Evolutionary conservation across 768 basidiomycete genomes (phyloP), one percentile per base, ranked within the genome.

Genomic region (Panaeolus papilionaceus): DNA sequence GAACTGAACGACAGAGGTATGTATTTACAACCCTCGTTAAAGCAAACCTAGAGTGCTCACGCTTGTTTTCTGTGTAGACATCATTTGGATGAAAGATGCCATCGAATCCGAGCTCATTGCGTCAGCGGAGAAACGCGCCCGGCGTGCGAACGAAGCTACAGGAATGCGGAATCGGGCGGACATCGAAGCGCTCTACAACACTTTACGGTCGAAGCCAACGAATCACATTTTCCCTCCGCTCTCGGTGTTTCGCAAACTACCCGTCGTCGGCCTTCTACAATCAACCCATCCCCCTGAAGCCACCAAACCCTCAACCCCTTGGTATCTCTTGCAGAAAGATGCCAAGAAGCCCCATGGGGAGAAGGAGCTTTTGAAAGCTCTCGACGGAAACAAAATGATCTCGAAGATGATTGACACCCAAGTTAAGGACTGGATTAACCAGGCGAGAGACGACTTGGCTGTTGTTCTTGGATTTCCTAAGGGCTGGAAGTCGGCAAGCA

Each of bases 401-500:
- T 67, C 66, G 20, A 71, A 70, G 33, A 72, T 73, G 67, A 67
- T 80, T 9, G 49, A 69, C 10, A 67, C 66, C 20, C 79, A 91
- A 64, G 67, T 92, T 20, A 73, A 75, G 4, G 73, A 77, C 4
- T 92, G 91, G 91, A 73, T 76, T 18, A 75, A 78, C 7, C 73
- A 76, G 0, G 86, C 86, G 2, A 83, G 79, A 70, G 77, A 71
- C 1, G 78, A 77, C 6, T 75, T 93, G 18, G 82, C 82, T 11
- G 74, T 69, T 4, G 71, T 81, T 10, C 73, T 92, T 8, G 91
- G 89, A 0, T 81, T 80, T 64, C 75, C 82, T 0, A 71, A 67
- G 39, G 75, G 82, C 3, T 91, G 88, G 88, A 85, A 80, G 70
- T 78, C 77, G 33, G 79, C 86, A 20, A 85, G 82, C 71, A 80